A percentile compares a stretch with the other conserved stretches of the same genome.
Conservation (phyloP, 371 early-diverging fungal species). For the Mucor piriformis region DNA sequence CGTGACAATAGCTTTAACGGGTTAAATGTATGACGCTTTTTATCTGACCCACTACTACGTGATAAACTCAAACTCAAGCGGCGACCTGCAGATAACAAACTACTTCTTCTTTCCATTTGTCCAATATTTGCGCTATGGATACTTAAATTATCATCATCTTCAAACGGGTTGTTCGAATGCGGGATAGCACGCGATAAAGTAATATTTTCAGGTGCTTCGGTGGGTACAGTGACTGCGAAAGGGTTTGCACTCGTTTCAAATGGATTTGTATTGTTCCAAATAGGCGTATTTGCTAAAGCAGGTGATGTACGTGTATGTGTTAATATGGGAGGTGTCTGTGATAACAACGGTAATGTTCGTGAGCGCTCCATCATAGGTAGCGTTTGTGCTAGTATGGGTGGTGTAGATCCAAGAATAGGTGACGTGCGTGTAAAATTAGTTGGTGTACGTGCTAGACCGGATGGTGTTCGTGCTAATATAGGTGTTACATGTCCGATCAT, state of each 20-base stretch:
- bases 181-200: too few species aligned
- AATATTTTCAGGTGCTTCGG: background rate
- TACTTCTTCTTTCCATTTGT: background rate
- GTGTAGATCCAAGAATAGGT: too few species aligned
- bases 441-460: too few species aligned
- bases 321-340: too few species aligned
- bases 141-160: background rate
- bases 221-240: background rate
- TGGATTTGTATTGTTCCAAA: slow-evolving; percentile 3
- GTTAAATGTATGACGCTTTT: background rate
- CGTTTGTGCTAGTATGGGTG: too few species aligned
- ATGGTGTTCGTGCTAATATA: too few species aligned
- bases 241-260: background rate
- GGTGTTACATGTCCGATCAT: too few species aligned
- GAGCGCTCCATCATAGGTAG: too few species aligned
- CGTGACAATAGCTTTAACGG: background rate
- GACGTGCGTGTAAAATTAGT: too few species aligned
- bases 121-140: background rate
- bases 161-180: background rate
- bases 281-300: too few species aligned
- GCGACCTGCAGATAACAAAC: background rate
- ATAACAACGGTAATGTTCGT: too few species aligned
- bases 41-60: background rate
- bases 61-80: background rate
- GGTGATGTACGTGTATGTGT: background rate